phyloP scores from a whole-genome alignment of 768 basidiomycete genomes.

The Tylopilus balloui region DNA sequence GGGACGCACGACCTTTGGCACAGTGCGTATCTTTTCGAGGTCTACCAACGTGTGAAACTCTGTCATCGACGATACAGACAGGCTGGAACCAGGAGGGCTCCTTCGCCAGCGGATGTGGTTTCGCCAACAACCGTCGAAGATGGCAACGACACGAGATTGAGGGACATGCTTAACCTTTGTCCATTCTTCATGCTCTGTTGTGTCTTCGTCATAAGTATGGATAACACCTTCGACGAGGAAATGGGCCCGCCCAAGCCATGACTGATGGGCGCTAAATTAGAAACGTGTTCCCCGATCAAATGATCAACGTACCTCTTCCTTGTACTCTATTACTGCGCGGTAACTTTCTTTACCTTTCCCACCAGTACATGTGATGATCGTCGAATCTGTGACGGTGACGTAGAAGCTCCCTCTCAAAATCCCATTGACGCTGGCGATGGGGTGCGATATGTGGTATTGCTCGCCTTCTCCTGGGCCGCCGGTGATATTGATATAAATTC shows the following conservation, averaged over 20 bases:
- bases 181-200: constrained; percentile 64
- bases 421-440: constrained; percentile 86
- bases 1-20: constrained; percentile 85
- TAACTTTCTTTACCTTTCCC: constrained; percentile 58
- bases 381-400: constrained; percentile 76
- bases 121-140: constrained; percentile 87
- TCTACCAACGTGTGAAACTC: constrained; percentile 75
- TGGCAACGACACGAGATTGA: constrained; percentile 65
- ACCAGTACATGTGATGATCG: constrained; percentile 76
- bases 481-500: constrained; percentile 76
- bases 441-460: constrained; percentile 85
- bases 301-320: constrained; percentile 74
- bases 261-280: constrained; percentile 36
- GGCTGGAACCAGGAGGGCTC: constrained; percentile 45
- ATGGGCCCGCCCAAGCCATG: constrained; percentile 87
- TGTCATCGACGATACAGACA: constrained; percentile 38
- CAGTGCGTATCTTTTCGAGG: constrained; percentile 57
- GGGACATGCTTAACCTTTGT: constrained; percentile 91
- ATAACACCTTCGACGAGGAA: constrained; percentile 87
- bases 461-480: constrained; percentile 75
- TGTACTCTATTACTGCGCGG: constrained; percentile 87
- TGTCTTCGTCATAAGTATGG: constrained; percentile 69
- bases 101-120: constrained; percentile 77
- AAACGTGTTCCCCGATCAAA: neutral
- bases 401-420: constrained; percentile 90